A percentile compares a stretch with the other conserved stretches of the same genome.
These are phyloP conservation scores for Pleurotus platypus DNA, from an alignment of 768 basidiomycete species.

Conservation along the genomic window DNA sequence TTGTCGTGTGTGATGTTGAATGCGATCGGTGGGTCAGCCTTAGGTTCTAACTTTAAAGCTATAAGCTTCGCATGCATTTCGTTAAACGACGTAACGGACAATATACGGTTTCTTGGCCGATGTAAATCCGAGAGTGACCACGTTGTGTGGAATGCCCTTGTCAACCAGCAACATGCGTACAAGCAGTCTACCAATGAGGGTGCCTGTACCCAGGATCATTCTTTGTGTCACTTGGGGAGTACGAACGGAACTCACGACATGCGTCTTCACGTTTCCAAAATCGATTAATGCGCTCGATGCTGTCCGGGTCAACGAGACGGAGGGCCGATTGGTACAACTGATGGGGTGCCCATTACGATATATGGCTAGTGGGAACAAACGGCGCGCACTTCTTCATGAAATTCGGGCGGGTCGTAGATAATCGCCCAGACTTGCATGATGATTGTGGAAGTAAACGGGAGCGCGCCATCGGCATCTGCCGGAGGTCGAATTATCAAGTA, in stretches of 20 bases:
- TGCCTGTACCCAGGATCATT: conserved; percentile 40
- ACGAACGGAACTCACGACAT: conserved; percentile 49
- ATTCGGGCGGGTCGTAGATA: conserved; percentile 33
- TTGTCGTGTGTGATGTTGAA: conserved; percentile 87
- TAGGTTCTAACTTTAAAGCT: conserved; percentile 16
- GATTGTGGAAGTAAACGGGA: conserved; percentile 9
- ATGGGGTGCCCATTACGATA: conserved; percentile 9
- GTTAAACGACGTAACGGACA: conserved; percentile 33
- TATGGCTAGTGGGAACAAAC: conserved; percentile 6
- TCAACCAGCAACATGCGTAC: conserved; percentile 60
- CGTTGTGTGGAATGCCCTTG: conserved; percentile 43
- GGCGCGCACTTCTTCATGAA: conserved; percentile 37
- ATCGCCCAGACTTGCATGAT: conserved; percentile 43
- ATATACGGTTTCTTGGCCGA: conserved; percentile 74
- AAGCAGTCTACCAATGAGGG: conserved; percentile 73
- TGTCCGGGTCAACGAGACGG: conserved; percentile 51
- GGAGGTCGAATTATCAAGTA: conserved; percentile 2
- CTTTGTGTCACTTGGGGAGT: no score
- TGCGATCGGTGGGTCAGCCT: conserved; percentile 52
- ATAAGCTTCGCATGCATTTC: not conserved
- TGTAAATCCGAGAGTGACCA: conserved; percentile 55
- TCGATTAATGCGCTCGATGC: conserved; percentile 52
- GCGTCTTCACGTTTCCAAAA: conserved; percentile 75
- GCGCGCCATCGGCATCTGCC: conserved; percentile 9
- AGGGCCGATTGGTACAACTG: conserved; percentile 67